A percentile compares a stretch with the other conserved stretches of the same genome.
Conservation (phyloP, 805 yeast species). For the Spathaspora sp. region DNA sequence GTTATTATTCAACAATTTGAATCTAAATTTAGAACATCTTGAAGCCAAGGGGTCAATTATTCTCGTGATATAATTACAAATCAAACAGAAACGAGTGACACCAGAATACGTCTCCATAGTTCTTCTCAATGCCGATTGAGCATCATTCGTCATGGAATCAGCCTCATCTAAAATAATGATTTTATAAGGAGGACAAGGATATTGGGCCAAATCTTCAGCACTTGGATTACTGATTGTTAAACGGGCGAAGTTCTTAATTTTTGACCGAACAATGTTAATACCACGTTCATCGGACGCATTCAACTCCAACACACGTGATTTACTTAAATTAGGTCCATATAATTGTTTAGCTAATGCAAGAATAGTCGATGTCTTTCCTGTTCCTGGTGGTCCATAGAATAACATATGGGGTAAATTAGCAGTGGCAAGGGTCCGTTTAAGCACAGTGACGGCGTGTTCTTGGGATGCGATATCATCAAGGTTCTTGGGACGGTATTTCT, state of each 20-base stretch:
- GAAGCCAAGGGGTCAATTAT: constrained; percentile 96
- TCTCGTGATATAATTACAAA: constrained; percentile 94
- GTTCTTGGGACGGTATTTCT: constrained; percentile 85
- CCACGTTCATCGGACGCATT: constrained; percentile 94
- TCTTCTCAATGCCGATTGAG: constrained; percentile 91
- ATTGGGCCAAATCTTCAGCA: constrained; percentile 59
- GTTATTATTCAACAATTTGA: constrained; percentile 67
- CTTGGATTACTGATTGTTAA: constrained; percentile 79
- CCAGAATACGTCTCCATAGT: constrained; percentile 64
- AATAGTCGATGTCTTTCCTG: constrained; percentile 88
- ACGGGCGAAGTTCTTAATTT: constrained; percentile 83
- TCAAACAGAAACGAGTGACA: constrained; percentile 86
- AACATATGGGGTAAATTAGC: constrained; percentile 90
- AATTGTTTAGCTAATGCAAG: constrained; percentile 77
- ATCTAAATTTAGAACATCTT: constrained; percentile 92
- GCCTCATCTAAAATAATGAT: constrained; percentile 92
- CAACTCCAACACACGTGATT: constrained; percentile 71
- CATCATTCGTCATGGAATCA: constrained; percentile 96
- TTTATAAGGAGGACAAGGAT: constrained; percentile 97
- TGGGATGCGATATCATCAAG: constrained; percentile 90
- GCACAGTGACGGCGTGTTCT: constrained; percentile 79
- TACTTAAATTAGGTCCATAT: constrained; percentile 66
- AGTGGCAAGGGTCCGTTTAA: constrained; percentile 72
- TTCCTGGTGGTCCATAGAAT: constrained; percentile 92
- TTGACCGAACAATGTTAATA: constrained; percentile 80